Evolutionary conservation across 495 filamentous ascomycete species (phyloP).

Genomic region (Clohesyomyces aquaticus): DNA sequence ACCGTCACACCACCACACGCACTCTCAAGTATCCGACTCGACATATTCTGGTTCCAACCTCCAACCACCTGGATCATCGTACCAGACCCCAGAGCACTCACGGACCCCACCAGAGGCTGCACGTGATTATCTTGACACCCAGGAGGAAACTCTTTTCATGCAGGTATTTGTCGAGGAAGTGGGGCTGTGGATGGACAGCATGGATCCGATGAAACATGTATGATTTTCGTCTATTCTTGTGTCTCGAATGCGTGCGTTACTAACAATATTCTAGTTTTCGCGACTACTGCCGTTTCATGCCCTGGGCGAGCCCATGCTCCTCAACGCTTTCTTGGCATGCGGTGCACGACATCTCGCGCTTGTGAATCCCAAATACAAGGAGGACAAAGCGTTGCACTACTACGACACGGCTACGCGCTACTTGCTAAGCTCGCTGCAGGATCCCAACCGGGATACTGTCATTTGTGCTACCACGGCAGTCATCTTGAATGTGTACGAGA

Average conservation of each 20-base stretch:
- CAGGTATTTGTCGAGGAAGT: constrained; percentile 92
- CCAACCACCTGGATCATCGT: constrained; percentile 40
- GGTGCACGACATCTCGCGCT: constrained; percentile 79
- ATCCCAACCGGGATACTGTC: constrained; percentile 79
- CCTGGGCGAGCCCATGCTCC: constrained; percentile 82
- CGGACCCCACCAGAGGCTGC: constrained; percentile 41
- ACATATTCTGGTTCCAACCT: constrained; percentile 38
- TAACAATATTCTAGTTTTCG: constrained; percentile 64
- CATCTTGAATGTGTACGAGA: constrained; percentile 88
- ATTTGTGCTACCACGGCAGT: constrained; percentile 89
- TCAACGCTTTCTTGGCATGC: constrained; percentile 88
- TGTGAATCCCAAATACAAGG: constrained; percentile 68
- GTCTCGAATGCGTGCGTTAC: constrained; percentile 8
- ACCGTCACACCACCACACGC: constrained; percentile 37
- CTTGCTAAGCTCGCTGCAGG: constrained; percentile 72
- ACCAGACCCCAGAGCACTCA: constrained; percentile 48
- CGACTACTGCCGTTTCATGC: constrained; percentile 79
- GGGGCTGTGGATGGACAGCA: constrained; percentile 90
- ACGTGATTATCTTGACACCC: constrained; percentile 62
- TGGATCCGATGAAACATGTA: constrained; percentile 85
- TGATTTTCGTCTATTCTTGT: constrained; percentile 32
- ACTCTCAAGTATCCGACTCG: constrained; percentile 46
- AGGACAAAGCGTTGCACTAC: constrained; percentile 78
- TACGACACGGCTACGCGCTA: constrained; percentile 80
- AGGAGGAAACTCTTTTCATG: constrained; percentile 82